Evolutionary conservation across 495 filamentous ascomycete species (phyloP).

Genomic region (Hypoxylon fragiforme): DNA sequence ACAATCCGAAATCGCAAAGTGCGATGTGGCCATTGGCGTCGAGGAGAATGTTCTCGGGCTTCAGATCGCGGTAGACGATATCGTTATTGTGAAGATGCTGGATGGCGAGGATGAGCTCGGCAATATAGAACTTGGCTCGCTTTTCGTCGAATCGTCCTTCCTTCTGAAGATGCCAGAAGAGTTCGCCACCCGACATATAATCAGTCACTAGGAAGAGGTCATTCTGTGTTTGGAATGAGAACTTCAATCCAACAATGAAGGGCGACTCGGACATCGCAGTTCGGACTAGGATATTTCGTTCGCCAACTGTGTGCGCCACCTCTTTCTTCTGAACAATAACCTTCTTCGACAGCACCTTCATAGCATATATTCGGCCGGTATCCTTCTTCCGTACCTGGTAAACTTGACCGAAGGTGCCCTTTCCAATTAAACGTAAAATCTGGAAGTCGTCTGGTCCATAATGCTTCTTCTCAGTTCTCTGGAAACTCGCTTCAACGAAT

Average conservation of each 20-base stretch:
- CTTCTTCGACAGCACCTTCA: slow-evolving; percentile 99
- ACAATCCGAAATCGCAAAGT: slow-evolving; percentile 94
- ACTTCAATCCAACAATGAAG: slow-evolving; percentile 97
- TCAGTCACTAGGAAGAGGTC: slow-evolving; percentile 99
- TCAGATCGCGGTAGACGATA: slow-evolving; percentile 97
- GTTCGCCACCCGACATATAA: slow-evolving; percentile 97
- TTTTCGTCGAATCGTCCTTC: slow-evolving; percentile 95
- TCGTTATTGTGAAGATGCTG: slow-evolving; percentile 95
- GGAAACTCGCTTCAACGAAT: slow-evolving; percentile 80
- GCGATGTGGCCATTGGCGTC: slow-evolving; percentile 91
- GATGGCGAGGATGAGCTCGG: slow-evolving; percentile 92
- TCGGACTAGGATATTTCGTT: slow-evolving; percentile 94
- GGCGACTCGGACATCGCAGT: slow-evolving; percentile 95
- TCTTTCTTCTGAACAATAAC: slow-evolving; percentile 99
- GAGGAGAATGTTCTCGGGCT: slow-evolving; percentile 96
- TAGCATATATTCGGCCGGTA: slow-evolving; percentile 92
- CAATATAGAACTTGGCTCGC: slow-evolving; percentile 98
- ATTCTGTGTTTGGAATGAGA: slow-evolving; percentile 96
- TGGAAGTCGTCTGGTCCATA: slow-evolving; percentile 97
- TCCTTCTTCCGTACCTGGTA: slow-evolving; percentile 99
- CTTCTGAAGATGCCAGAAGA: slow-evolving; percentile 99
- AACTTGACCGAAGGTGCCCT: slow-evolving; percentile 98
- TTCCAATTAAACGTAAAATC: slow-evolving; percentile 93
- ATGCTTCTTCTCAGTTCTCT: slow-evolving; percentile 87
- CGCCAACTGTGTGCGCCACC: slow-evolving; percentile 93